Evolutionary conservation across 2,329 filamentous ascomycete genomes (phyloP).

Genomic region (Fusarium setosum): DNA sequence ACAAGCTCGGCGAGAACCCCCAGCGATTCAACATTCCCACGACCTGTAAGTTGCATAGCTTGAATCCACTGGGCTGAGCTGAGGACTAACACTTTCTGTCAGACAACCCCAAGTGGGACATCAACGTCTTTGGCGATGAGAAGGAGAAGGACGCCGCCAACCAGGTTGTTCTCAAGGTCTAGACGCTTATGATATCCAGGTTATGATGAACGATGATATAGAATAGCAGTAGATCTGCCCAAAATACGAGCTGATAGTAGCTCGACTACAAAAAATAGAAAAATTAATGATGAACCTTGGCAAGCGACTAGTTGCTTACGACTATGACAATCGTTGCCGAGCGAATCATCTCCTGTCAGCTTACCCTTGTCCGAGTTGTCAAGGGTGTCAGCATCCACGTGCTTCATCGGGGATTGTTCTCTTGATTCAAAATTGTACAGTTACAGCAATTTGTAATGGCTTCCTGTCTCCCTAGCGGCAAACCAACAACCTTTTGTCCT

Average conservation of each 20-base stretch:
- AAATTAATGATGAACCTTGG: slow-evolving; percentile 19
- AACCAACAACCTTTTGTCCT: neutral
- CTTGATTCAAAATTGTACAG: slow-evolving; percentile 7
- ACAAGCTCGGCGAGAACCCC: slow-evolving; percentile 67
- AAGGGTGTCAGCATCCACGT: neutral
- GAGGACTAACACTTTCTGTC: slow-evolving; percentile 13
- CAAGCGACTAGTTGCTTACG: neutral
- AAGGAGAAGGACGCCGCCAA: slow-evolving; percentile 62
- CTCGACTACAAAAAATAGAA: slow-evolving; percentile 3
- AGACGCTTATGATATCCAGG: slow-evolving; percentile 30
- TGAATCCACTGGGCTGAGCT: neutral
- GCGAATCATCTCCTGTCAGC: slow-evolving; percentile 2
- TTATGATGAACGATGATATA: slow-evolving; percentile 32
- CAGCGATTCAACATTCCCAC: slow-evolving; percentile 58
- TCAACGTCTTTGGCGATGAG: slow-evolving; percentile 66
- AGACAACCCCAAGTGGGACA: slow-evolving; percentile 66
- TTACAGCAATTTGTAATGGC: slow-evolving; percentile 21
- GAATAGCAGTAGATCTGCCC: slow-evolving; percentile 12
- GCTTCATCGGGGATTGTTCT: neutral
- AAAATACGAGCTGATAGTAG: neutral
- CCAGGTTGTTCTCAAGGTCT: slow-evolving; percentile 55
- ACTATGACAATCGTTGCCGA: neutral
- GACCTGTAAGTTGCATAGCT: slow-evolving; percentile 49
- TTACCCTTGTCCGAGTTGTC: neutral
- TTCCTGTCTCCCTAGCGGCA: neutral